Evolutionary conservation across 495 filamentous ascomycete species (phyloP), one percentile per base, ranked within the genome.

Genomic region (Penicillium daleae): DNA sequence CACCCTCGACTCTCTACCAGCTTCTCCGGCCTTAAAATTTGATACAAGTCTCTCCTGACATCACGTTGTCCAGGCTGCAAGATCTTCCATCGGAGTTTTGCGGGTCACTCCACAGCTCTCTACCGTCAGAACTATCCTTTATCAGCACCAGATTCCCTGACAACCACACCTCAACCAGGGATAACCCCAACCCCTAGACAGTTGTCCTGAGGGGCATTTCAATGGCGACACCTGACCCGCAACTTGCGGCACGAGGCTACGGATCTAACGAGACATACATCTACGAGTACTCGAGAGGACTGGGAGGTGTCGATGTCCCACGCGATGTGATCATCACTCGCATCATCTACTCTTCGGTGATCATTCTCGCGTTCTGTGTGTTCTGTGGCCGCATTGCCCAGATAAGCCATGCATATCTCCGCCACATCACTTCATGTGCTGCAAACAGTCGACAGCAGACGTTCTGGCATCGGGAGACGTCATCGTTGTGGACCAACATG

Each of bases 361-460:
- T 78, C 6, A 62, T 69, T 5, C 67, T 89, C 10, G 82, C 81
- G 37, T 68, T 85, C n/a, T 57, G 78, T 10, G 70, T 88, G 27
- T 80, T 91, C 39, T 70, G 82, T 49, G 82, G 83, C 54, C 81
- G 88, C 44, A 68, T 89, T 13, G 77, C 84, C 17, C 80, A 90
- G 32, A 80, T 89, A 57, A 83, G 80, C 65, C 91, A 92, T 69
- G 79, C 79, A 15, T 85, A 89, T 53, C 73, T 95, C 31, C 88
- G 95, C 59, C 89, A 89, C 26, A 82, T 97, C 63, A 79, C 87
- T 21, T 89, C 86, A 48, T 77, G 93, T 44, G 79, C 82, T 3
- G 78, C 81, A 10, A 74, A 70, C 49, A 66, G 67, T 31, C 61
- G 74, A 39, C 76, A 84, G 56, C 87, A 89, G 66, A 73, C 68